A percentile compares a stretch with the other conserved stretches of the same genome.
Evolutionary conservation across 1,284 basidiomycete species (phyloP).

Genomic region (Psilocybe mexicana): DNA sequence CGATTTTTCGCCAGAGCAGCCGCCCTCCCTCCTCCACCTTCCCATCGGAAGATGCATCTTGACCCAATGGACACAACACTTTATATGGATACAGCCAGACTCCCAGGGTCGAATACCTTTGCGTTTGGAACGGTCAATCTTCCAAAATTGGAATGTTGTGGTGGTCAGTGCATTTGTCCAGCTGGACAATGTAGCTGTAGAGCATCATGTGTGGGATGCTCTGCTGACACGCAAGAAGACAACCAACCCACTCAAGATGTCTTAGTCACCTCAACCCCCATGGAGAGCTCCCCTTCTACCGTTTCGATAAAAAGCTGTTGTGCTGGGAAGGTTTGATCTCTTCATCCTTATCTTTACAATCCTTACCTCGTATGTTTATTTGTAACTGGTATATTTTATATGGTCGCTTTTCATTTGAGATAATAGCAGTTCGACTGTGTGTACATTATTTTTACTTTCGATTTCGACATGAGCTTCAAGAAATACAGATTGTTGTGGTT

Average conservation of each 20-base stretch:
- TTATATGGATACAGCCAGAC: slow-evolving; percentile 42
- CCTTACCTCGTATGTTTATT: background rate
- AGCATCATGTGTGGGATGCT: slow-evolving; percentile 52
- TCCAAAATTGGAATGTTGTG: slow-evolving; percentile 70
- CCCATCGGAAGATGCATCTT: slow-evolving; percentile 39
- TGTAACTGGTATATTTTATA: background rate
- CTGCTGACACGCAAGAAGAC: slow-evolving; percentile 22
- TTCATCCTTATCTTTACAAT: background rate
- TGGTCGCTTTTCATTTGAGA: background rate
- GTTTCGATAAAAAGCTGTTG: slow-evolving; percentile 31
- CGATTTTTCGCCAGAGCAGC: slow-evolving; percentile 65
- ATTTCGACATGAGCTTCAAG: slow-evolving; percentile 4
- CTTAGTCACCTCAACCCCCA: slow-evolving; percentile 3
- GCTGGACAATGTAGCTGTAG: slow-evolving; percentile 52
- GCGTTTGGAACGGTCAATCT: slow-evolving; percentile 53
- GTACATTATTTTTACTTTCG: slow-evolving; percentile 16
- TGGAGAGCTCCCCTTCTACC: background rate
- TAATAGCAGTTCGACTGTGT: slow-evolving; percentile 7
- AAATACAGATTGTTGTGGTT: slow-evolving; percentile 4
- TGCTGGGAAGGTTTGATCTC: slow-evolving; percentile 21
- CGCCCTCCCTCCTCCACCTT: slow-evolving; percentile 55
- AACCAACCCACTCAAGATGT: background rate
- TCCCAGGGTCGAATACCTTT: slow-evolving; percentile 35
- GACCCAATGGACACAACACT: slow-evolving; percentile 54
- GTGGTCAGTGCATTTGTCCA: slow-evolving; percentile 57